Base-by-base conservation (phyloP, 257 asterid genomes). In the Nicotiana undulata region DNA sequence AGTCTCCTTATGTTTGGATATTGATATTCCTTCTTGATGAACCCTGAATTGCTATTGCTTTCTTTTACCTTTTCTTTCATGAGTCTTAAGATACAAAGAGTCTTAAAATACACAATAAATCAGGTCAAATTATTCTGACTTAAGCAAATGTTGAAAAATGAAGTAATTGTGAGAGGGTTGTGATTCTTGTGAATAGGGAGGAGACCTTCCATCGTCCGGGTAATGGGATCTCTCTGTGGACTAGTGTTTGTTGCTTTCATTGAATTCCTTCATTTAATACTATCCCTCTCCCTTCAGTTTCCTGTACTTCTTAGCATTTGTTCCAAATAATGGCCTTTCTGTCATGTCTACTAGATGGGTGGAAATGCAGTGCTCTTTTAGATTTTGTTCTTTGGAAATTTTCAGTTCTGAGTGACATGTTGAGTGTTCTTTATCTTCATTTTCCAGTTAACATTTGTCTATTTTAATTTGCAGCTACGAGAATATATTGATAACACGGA, bases 401-500 rank as follows among this genome's bases (percentile, higher is more conserved):
- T 59, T 59, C 29, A 59, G 64, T 1, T 3, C 11, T 18, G 22
- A 56, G 22, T 56, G 61, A 56, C 61, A 56, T 56, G 61, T 59
- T 20, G 64, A 20, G 10, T 70, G 77, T 77, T 51, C 26, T 22
- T 26, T 63, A 49, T 56, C 28, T 72, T 15, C 40, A 6, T 13
- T 49, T 74, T 74, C 22, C 56, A 49, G 78, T 49, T 74, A 49
- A 49, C 17, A 49, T 74, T 1, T 74, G 3, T 74, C 40, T 24
- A 74, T 75, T 79, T 7, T 60, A 68, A 55, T 84, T 77, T 87
- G 81, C 92, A 95, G 98, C 88, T 95, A 52, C 94, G 98, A 7
- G 98, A 95, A 84, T 95, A 95, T 83, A 89, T 91, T 82, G 98
- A 95, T 68, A 93, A 91, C 88, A 95, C 98, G 15, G 98, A 95